A percentile compares a stretch with the other conserved stretches of the same genome.
phyloP scores from a whole-genome alignment of 306 rosid species.

The Lagenaria siceraria region DNA sequence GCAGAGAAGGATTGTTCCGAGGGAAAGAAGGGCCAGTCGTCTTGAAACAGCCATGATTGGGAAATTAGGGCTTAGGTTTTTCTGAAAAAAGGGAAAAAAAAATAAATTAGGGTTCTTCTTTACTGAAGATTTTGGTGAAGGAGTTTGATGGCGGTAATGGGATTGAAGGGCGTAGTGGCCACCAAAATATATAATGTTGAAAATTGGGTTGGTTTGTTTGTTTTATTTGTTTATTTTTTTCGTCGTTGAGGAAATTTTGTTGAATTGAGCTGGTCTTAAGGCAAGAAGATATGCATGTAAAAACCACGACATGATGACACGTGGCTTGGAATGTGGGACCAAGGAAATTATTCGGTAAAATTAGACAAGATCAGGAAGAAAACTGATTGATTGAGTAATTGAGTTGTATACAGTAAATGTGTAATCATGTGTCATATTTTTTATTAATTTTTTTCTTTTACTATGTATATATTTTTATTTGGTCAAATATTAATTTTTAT shows the following conservation, averaged over 20 bases:
- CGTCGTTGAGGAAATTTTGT: background rate
- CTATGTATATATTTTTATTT: no score
- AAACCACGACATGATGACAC: background rate
- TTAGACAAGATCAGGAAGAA: no score
- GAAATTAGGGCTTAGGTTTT: background rate
- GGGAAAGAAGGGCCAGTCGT: constrained; percentile 12
- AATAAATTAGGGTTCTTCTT: background rate
- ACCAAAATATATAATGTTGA: background rate
- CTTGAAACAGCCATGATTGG: constrained; percentile 21
- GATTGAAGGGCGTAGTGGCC: background rate
- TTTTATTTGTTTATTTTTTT: background rate
- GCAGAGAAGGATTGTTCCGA: constrained; percentile 19
- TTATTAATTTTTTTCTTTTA: no score
- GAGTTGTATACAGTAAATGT: no score
- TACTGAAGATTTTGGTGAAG: background rate
- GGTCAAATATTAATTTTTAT: no score
- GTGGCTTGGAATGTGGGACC: background rate
- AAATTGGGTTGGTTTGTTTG: background rate
- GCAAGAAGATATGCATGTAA: background rate
- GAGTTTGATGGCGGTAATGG: background rate
- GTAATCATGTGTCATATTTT: no score
- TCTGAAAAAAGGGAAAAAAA: background rate
- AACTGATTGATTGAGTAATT: no score
- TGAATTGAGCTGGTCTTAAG: constrained; percentile 4
- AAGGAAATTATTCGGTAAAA: background rate